Conservation (phyloP, 768 basidiomycete species). For the Lentinula edodes region DNA sequence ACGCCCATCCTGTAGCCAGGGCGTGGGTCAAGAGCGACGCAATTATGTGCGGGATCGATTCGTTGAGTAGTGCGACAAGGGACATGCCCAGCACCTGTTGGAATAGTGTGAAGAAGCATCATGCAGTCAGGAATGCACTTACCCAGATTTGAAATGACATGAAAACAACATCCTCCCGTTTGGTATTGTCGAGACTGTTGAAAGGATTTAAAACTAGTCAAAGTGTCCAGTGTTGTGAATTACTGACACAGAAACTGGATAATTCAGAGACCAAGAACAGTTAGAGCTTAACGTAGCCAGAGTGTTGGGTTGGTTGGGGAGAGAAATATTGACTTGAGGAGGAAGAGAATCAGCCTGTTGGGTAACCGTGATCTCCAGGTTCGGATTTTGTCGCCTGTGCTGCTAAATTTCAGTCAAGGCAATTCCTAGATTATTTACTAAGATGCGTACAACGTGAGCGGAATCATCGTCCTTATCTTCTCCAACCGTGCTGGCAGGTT, state of each 20-base stretch:
- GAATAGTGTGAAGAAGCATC: background rate
- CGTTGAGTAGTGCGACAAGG: constrained; percentile 40
- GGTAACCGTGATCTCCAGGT: background rate
- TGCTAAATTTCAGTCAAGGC: background rate
- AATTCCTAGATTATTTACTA: too few relatives aligned
- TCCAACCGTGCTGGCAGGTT: constrained; percentile 1
- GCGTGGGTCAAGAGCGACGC: constrained; percentile 72
- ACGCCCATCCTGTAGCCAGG: constrained; percentile 69
- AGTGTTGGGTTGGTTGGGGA: constrained; percentile 26
- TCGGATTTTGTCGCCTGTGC: background rate
- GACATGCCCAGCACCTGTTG: constrained; percentile 16
- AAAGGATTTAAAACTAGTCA: background rate
- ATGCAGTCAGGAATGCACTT: constrained; percentile 29
- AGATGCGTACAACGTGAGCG: background rate
- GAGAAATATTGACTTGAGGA: constrained; percentile 21
- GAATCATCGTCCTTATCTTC: constrained; percentile 11
- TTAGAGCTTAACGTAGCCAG: constrained; percentile 32
- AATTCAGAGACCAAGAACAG: constrained; percentile 62
- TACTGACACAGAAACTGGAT: constrained; percentile 64
- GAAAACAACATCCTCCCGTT: constrained; percentile 75
- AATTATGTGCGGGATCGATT: constrained; percentile 77
- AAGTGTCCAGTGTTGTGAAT: background rate
- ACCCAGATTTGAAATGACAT: constrained; percentile 80
- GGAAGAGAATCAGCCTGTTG: constrained; percentile 11
- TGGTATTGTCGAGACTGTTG: constrained; percentile 59